Conservation (phyloP, 345 rosid species). For the Tarenaya hassleriana region DNA sequence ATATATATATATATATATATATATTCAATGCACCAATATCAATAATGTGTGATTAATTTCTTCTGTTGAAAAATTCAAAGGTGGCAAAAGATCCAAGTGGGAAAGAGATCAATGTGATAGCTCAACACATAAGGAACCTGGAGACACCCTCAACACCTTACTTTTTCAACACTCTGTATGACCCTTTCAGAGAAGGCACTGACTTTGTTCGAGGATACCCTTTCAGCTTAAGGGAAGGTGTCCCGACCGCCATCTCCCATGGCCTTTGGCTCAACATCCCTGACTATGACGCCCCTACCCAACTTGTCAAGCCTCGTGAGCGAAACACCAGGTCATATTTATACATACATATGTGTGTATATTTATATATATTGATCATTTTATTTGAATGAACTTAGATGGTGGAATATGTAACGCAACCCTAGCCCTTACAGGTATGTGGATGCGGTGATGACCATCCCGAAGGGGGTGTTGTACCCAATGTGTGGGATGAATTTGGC, state of each 20-base stretch:
- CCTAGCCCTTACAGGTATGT: slow-evolving; percentile 45
- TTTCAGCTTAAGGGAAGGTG: slow-evolving; percentile 81
- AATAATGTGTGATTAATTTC: too few species aligned
- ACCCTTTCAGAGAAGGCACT: slow-evolving; percentile 66
- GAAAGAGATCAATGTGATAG: slow-evolving; percentile 71
- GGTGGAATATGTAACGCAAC: too few species aligned
- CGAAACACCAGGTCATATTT: slow-evolving; percentile 54
- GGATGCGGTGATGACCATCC: slow-evolving; percentile 76
- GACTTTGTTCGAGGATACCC: slow-evolving; percentile 93
- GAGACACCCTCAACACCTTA: slow-evolving; percentile 61
- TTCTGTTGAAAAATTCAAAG: slow-evolving; percentile 29
- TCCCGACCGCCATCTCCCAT: slow-evolving; percentile 68
- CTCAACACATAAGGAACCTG: slow-evolving; percentile 79
- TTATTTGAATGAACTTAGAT: background rate
- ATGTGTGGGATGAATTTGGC: slow-evolving; percentile 91
- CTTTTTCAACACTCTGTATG: slow-evolving; percentile 80
- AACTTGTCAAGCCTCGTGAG: slow-evolving; percentile 86
- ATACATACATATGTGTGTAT: background rate
- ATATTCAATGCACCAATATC: too few species aligned
- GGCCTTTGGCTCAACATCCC: slow-evolving; percentile 96
- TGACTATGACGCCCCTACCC: slow-evolving; percentile 90
- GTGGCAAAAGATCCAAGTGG: slow-evolving; percentile 82
- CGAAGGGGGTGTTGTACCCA: slow-evolving; percentile 76
- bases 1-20: too few species aligned
- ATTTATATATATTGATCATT: too few species aligned